Conservation (phyloP, 192 early-diverging fungal species). For the Geranomyces variabilis region DNA sequence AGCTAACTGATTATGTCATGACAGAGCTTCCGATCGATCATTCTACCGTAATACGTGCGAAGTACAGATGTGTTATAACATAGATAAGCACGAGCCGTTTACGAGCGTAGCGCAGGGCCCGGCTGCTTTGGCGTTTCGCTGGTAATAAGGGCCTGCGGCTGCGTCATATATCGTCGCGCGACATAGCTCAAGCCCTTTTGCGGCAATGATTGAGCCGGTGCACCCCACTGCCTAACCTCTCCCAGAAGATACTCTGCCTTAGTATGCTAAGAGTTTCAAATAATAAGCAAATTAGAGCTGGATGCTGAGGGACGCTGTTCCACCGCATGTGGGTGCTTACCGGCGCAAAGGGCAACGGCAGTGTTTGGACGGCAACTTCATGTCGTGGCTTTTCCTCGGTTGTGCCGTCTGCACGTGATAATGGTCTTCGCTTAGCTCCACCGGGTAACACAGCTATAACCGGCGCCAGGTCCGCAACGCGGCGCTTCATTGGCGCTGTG, state of each 20-base stretch:
- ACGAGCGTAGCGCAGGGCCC: background rate
- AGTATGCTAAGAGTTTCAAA: background rate
- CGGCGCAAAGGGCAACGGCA: conserved; percentile 28
- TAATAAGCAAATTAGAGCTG: conserved; percentile 4
- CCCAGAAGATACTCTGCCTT: conserved; percentile 45
- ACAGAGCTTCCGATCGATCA: too few species aligned
- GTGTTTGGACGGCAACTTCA: conserved; percentile 32
- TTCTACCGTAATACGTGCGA: too few species aligned
- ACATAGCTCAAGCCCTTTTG: conserved; percentile 40
- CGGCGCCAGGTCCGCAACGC: conserved; percentile 28
- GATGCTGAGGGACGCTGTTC: background rate
- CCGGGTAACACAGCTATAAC: conserved; percentile 45
- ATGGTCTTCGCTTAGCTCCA: background rate
- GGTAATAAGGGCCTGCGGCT: conserved; percentile 1
- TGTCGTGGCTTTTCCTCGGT: conserved; percentile 7
- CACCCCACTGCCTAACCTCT: conserved; percentile 58
- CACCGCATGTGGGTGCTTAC: conserved; percentile 15
- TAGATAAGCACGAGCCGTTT: too few species aligned
- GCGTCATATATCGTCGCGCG: conserved; percentile 12
- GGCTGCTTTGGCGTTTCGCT: background rate
- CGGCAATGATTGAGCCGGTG: conserved; percentile 43
- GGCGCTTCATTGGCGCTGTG: conserved; percentile 14
- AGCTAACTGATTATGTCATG: too few species aligned
- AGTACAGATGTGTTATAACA: too few species aligned
- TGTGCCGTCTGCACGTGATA: background rate